These are phyloP conservation scores for Pestalotiopsis fici DNA, from an alignment of 2,329 filamentous ascomycete species.

Conservation along the genomic window DNA sequence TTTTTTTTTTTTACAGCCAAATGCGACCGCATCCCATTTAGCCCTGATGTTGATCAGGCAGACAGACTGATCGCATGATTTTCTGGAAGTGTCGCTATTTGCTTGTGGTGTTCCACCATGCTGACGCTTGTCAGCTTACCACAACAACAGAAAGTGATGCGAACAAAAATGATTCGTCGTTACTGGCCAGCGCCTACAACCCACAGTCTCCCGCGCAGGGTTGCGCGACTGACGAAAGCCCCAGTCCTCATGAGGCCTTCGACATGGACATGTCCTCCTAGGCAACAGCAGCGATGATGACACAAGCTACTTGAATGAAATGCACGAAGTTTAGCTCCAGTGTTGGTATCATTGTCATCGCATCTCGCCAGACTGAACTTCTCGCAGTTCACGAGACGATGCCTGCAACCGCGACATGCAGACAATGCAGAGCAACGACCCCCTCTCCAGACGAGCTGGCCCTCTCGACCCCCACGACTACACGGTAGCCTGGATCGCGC, in stretches of 20 bases:
- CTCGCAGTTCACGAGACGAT: neutral
- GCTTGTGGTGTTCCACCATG: no score
- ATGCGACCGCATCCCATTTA: no score
- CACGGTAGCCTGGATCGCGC: slow-evolving; percentile 37
- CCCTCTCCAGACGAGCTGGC: neutral
- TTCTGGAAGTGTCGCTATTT: no score
- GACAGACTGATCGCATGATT: no score
- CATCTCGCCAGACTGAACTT: neutral
- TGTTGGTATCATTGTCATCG: neutral
- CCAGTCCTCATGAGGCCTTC: neutral
- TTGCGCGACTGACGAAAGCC: neutral
- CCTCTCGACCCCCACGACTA: slow-evolving; percentile 22
- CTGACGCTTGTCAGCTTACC: no score
- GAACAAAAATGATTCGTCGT: neutral
- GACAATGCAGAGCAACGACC: neutral
- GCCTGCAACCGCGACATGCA: neutral
- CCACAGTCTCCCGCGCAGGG: neutral
- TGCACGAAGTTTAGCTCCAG: neutral
- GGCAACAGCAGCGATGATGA: neutral
- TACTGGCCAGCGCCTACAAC: no score
- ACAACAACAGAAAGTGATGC: neutral
- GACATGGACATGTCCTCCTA: neutral
- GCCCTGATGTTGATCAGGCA: no score
- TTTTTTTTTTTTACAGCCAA: no score
- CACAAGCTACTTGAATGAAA: neutral